Base-by-base conservation (phyloP, 495 filamentous ascomycete genomes). In the Aspergillus sparsus region DNA sequence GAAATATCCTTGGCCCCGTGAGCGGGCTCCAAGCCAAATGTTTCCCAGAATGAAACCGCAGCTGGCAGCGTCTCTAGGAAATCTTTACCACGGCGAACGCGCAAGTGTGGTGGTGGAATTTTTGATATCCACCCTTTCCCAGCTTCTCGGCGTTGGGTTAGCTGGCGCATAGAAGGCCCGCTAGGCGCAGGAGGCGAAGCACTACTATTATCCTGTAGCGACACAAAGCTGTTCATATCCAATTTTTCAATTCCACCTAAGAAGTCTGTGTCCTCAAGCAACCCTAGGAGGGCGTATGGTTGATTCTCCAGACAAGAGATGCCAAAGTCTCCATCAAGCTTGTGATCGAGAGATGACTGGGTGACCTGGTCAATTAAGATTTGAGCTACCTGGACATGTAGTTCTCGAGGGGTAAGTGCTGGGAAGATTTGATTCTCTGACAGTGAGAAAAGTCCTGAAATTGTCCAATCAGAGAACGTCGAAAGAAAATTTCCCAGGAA, bases 21-120 rank as follows among this genome's bases (percentile, higher is more conserved):
- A 35, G 85, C 82, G 16, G 95, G 94, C 16, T 84, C 86, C 27
- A 99, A 81, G 6, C 90, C 89, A 60, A 98, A 81, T 21, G 87
- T 89, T 63, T 98, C 92, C 95, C 95, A 98, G 66, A 98, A 99
- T 0, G 82, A 68, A 8, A 97, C 69, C 2, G 90, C 88, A 6
- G 92, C 80, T 8, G 93, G 90, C 41, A 96, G 77, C 35, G 96
- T 77, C 37, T 95, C 89, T 37, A 94, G 78, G 53, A 78, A 84
- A 6, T 82, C 84, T 46, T 92, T 89, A 11, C 87, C 85, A 2
- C 93, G 85, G 42, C 89, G 87, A 15, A 97, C 73, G 46, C 91
- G 89, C 31, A 97, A 68, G 68, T 92, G 88, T 3, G 91, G 91
- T 5, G 84, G 78, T 8, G 79, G 74, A 11, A 77, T 21, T 21